These are phyloP conservation scores for Debaryomyces fabryi DNA, from an alignment of 1,139 yeast species.

Conservation along the genomic window DNA sequence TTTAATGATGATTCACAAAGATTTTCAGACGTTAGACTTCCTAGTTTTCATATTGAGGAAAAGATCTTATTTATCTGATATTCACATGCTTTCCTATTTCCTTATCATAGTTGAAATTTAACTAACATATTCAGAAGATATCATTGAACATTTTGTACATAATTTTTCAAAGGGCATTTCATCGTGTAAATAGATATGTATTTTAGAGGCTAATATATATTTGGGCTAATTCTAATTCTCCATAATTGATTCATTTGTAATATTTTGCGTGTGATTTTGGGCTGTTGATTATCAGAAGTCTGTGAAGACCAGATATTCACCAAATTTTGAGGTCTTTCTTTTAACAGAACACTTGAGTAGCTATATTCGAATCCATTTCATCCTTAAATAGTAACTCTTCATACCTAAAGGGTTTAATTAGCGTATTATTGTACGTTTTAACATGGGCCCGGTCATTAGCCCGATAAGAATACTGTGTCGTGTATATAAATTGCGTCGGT, in stretches of 20 bases:
- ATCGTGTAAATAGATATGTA: slow-evolving; percentile 2
- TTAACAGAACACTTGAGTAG: neutral
- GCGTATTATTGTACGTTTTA: neutral
- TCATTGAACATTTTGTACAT: neutral
- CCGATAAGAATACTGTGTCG: neutral
- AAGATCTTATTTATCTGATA: slow-evolving; percentile 31
- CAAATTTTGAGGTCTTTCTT: neutral
- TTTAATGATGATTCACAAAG: slow-evolving; percentile 22
- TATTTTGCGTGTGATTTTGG: neutral
- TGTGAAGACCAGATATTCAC: neutral
- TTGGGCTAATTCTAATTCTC: neutral
- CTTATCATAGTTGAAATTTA: neutral
- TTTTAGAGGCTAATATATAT: neutral
- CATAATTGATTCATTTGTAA: neutral
- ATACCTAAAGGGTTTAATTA: neutral
- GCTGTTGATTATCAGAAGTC: neutral
- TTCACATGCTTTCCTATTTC: neutral
- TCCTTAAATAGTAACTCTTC: neutral
- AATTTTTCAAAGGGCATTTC: neutral
- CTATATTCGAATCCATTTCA: neutral
- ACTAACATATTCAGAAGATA: neutral
- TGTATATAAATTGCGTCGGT: slow-evolving; percentile 3
- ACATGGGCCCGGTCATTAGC: neutral
- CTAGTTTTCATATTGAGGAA: slow-evolving; percentile 27
- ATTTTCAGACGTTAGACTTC: slow-evolving; percentile 36